Evolutionary conservation across 2,329 filamentous ascomycete species (phyloP).

Genomic region (Phialophora tarda): DNA sequence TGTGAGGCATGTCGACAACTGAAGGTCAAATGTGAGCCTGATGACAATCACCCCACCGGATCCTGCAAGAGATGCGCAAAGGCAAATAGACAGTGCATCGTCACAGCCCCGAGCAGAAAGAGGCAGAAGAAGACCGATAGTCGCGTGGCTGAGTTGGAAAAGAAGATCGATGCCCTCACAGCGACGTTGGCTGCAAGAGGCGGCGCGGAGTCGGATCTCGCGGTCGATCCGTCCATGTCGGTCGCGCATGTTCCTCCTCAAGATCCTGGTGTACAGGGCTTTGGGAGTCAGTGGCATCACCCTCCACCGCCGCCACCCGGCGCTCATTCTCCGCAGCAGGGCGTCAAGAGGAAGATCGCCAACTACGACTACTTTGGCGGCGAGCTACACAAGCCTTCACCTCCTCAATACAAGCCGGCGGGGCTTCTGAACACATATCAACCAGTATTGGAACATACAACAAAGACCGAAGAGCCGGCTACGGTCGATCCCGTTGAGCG

Average conservation of each 20-base stretch:
- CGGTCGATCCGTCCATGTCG: slow-evolving; percentile 34
- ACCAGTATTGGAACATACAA: slow-evolving; percentile 23
- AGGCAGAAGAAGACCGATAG: slow-evolving; percentile 91
- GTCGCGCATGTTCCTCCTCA: slow-evolving; percentile 26
- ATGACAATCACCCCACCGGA: slow-evolving; percentile 65
- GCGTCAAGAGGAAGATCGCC: slow-evolving; percentile 37
- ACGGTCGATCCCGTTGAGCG: slow-evolving; percentile 57
- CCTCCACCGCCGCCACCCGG: slow-evolving; percentile 7
- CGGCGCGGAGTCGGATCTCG: slow-evolving; percentile 38
- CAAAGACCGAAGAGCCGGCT: slow-evolving; percentile 28
- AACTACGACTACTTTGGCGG: slow-evolving; percentile 39
- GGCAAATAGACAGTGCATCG: slow-evolving; percentile 75
- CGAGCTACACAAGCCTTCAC: slow-evolving; percentile 35
- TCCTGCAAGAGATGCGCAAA: slow-evolving; percentile 79
- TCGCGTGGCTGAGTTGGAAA: slow-evolving; percentile 86
- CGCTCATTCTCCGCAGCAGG: slow-evolving; percentile 28
- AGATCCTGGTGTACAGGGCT: slow-evolving; percentile 23
- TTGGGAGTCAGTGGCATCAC: slow-evolving; percentile 35
- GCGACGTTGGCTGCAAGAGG: slow-evolving; percentile 71
- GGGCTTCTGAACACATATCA: slow-evolving; percentile 19
- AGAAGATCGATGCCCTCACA: slow-evolving; percentile 87
- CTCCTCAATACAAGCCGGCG: slow-evolving; percentile 26
- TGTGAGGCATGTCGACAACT: slow-evolving; percentile 77
- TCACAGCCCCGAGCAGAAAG: slow-evolving; percentile 76
- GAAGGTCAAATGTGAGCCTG: slow-evolving; percentile 85